These are phyloP conservation scores for Vanderwaltozyma yarrowii DNA, from an alignment of 805 yeast genomes.

Conservation along the genomic window DNA sequence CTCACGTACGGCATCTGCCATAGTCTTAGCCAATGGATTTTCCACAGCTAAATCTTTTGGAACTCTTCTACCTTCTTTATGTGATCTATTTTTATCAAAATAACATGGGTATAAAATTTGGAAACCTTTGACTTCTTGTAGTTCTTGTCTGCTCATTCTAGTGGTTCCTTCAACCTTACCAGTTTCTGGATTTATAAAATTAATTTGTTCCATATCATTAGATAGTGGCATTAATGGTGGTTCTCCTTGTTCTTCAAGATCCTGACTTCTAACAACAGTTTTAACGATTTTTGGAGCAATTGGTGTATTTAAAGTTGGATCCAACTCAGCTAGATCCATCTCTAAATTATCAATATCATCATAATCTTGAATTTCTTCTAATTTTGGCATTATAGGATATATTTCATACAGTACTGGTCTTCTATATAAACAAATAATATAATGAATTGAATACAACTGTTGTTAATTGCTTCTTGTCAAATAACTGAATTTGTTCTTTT, in stretches of 20 bases:
- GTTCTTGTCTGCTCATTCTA: constrained; percentile 41
- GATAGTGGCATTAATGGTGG: constrained; percentile 21
- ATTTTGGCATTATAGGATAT: constrained; percentile 59
- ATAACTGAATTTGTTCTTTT: not conserved
- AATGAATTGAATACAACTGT: not conserved
- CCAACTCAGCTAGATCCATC: constrained; percentile 88
- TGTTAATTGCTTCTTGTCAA: not conserved
- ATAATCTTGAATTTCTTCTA: constrained; percentile 67
- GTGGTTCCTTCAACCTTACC: constrained; percentile 21
- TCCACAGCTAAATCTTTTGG: constrained; percentile 56
- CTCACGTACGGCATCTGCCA: constrained; percentile 57
- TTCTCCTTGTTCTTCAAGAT: constrained; percentile 27
- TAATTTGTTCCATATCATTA: constrained; percentile 9
- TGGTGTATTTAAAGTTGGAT: constrained; percentile 57
- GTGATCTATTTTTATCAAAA: constrained; percentile 70
- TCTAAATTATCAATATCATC: constrained; percentile 88
- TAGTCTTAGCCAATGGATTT: constrained; percentile 78
- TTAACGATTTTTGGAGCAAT: constrained; percentile 62
- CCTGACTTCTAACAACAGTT: constrained; percentile 51
- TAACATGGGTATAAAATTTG: constrained; percentile 85
- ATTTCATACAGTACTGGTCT: no score
- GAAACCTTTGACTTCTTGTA: constrained; percentile 55
- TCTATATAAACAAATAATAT: not conserved
- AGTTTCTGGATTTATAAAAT: constrained; percentile 21
- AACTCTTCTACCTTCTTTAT: constrained; percentile 78